These are phyloP conservation scores for Eucalyptus coolabah DNA, from an alignment of 345 rosid species.

Conservation along the genomic window DNA sequence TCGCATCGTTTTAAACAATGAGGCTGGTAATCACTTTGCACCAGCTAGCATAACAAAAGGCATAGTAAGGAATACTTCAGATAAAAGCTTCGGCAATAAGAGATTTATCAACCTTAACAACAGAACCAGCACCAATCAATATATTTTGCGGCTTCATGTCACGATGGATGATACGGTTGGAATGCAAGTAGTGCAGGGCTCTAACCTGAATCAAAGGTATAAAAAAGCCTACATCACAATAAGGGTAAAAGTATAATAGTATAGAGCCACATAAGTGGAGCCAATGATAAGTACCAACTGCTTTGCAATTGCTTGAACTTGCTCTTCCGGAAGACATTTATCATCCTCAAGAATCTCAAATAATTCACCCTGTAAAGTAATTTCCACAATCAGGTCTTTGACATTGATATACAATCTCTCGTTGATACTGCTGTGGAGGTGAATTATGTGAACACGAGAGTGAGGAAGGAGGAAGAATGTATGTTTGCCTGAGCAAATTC, in stretches of 20 bases:
- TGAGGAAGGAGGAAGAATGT: not conserved
- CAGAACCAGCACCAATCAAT: conserved; percentile 86
- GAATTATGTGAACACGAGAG: not conserved
- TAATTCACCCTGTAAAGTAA: conserved; percentile 59
- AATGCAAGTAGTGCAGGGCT: conserved; percentile 91
- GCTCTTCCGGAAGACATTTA: conserved; percentile 93
- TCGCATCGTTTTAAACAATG: not conserved
- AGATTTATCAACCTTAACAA: conserved; percentile 60
- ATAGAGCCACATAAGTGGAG: not conserved
- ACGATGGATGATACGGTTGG: conserved; percentile 96
- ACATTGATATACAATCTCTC: not conserved
- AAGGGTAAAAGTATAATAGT: not conserved
- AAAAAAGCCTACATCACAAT: not conserved
- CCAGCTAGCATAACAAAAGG: not conserved
- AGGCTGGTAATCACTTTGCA: not conserved
- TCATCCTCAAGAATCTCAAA: conserved; percentile 98
- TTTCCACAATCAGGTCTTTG: not conserved
- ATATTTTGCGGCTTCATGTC: conserved; percentile 99
- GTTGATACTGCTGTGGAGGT: not conserved
- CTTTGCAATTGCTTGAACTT: conserved; percentile 97
- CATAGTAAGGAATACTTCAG: not conserved
- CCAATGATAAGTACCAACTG: conserved; percentile 50
- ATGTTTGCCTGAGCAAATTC: conserved; percentile 83
- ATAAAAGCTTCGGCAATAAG: not conserved
- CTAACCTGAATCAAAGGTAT: conserved; percentile 42